A percentile compares a stretch with the other conserved stretches of the same genome.
These are phyloP conservation scores for Plasmodium sp. DNA, from an alignment of 169 alveolate genomes.

Conservation along the genomic window DNA sequence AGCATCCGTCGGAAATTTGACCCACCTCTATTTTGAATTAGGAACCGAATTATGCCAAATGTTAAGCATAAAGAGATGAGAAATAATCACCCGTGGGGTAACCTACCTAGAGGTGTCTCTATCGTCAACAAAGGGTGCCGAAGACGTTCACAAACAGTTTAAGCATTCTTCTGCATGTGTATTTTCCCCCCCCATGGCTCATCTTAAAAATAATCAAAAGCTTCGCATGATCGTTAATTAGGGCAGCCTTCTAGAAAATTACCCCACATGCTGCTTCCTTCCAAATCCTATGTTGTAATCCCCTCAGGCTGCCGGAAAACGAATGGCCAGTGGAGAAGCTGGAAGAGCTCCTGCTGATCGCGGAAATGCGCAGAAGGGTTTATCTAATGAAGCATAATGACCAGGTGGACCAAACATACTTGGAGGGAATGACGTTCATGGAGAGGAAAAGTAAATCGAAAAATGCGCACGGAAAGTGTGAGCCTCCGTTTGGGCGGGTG, in stretches of 20 bases:
- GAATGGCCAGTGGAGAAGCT: slow-evolving; percentile 89
- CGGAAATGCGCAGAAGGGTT: slow-evolving; percentile 81
- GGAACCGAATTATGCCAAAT: slow-evolving; percentile 82
- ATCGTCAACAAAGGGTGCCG: neutral
- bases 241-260: neutral
- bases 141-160: neutral
- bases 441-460: slow-evolving; percentile 55
- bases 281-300: neutral
- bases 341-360: slow-evolving; percentile 77
- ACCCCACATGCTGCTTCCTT: neutral
- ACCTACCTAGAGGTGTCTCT: neutral
- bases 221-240: neutral
- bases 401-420: slow-evolving; percentile 72
- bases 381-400: slow-evolving; percentile 76
- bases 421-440: slow-evolving; percentile 71
- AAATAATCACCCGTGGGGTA: neutral
- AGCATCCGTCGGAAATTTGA: slow-evolving; percentile 80
- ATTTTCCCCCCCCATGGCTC: neutral
- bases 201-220: neutral
- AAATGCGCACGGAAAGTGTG: neutral
- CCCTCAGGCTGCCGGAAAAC: slow-evolving; percentile 81
- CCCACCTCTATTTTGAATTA: slow-evolving; percentile 82
- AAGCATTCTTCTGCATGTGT: neutral
- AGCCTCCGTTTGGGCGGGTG: neutral
- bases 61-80: slow-evolving; percentile 55